Conservation (phyloP, 805 yeast genomes). For the Saturnispora galanensis region DNA sequence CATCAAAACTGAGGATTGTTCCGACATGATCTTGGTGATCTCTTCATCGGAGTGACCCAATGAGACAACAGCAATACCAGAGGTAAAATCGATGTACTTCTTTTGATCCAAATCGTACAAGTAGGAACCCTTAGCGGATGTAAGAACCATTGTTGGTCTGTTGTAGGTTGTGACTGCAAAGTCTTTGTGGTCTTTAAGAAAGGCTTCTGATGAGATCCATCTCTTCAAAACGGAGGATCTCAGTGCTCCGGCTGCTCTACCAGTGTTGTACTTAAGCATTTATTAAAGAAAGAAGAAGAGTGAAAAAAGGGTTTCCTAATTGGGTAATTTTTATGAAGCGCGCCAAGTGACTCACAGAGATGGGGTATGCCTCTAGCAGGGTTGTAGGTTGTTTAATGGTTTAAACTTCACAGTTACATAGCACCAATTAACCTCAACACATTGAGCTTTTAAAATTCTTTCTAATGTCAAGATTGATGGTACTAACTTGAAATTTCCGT, state of each 20-base stretch:
- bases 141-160: slow-evolving; percentile 66
- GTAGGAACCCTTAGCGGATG: slow-evolving; percentile 72
- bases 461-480: no score
- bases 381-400: no score
- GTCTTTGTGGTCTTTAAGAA: slow-evolving; percentile 19
- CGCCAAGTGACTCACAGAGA: no score
- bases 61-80: slow-evolving; percentile 96
- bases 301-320: no score
- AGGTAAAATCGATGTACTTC: slow-evolving; percentile 79
- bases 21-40: slow-evolving; percentile 57
- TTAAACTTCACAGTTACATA: no score
- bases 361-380: no score
- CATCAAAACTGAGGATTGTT: slow-evolving; percentile 63
- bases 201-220: slow-evolving; percentile 23
- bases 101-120: slow-evolving; percentile 73
- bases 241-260: background rate
- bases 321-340: no score
- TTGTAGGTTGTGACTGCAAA: slow-evolving; percentile 71
- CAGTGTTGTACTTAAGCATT: background rate
- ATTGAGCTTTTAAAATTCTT: no score
- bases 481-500: no score
- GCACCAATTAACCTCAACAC: no score
- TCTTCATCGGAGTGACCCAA: slow-evolving; percentile 80
- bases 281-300: background rate
- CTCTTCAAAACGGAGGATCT: slow-evolving; percentile 2